These are phyloP conservation scores for Rhizopogon vesiculosus DNA, from an alignment of 768 basidiomycete genomes.

Conservation along the genomic window DNA sequence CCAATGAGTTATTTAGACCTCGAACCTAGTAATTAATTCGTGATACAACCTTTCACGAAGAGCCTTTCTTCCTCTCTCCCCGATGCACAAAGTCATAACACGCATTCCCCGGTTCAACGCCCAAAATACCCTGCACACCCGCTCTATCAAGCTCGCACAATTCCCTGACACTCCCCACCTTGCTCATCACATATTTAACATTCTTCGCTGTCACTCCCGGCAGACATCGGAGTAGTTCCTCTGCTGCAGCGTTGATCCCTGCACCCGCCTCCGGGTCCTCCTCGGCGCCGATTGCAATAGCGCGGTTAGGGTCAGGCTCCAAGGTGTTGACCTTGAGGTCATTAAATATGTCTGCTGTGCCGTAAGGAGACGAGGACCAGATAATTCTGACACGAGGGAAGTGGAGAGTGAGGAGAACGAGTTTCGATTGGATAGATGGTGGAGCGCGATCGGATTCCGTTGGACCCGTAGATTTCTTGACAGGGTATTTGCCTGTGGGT, in stretches of 20 bases:
- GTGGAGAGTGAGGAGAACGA: slow-evolving; percentile 82
- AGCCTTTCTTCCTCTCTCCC: slow-evolving; percentile 39
- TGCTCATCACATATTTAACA: slow-evolving; percentile 77
- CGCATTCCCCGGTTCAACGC: slow-evolving; percentile 54
- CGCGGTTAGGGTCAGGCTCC: slow-evolving; percentile 77
- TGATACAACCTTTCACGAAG: slow-evolving; percentile 19
- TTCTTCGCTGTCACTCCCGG: slow-evolving; percentile 88
- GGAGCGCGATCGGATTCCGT: slow-evolving; percentile 29
- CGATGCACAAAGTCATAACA: slow-evolving; percentile 82
- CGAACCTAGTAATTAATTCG: slow-evolving; percentile 13
- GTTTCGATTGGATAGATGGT: slow-evolving; percentile 80
- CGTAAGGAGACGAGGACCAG: slow-evolving; percentile 96
- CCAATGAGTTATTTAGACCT: no score
- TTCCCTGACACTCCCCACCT: slow-evolving; percentile 72
- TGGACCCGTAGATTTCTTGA: slow-evolving; percentile 36
- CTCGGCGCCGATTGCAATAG: slow-evolving; percentile 78
- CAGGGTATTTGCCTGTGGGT: slow-evolving; percentile 47
- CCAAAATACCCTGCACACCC: slow-evolving; percentile 70
- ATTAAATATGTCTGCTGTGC: slow-evolving; percentile 86
- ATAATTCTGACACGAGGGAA: slow-evolving; percentile 93
- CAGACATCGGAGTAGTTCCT: slow-evolving; percentile 76
- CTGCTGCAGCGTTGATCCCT: slow-evolving; percentile 69
- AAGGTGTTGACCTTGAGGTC: slow-evolving; percentile 79
- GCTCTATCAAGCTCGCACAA: slow-evolving; percentile 59
- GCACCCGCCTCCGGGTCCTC: slow-evolving; percentile 63